Conservation (phyloP, 331 rosid genomes). For the Malus hybrid region DNA sequence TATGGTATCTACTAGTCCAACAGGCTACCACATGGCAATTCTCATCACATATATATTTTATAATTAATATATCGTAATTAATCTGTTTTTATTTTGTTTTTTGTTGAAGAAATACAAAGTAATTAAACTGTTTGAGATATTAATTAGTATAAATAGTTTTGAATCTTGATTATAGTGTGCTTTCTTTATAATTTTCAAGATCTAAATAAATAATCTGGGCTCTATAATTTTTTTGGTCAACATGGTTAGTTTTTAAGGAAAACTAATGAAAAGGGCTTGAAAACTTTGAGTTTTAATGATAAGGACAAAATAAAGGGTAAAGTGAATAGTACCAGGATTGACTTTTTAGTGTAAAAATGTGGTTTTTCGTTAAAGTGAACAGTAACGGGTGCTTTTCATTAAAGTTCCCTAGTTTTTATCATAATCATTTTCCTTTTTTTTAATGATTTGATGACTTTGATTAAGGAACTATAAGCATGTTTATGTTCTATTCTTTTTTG, state of each 20-base stretch:
- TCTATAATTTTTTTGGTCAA: background rate
- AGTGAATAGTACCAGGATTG: too few species aligned
- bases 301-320: too few species aligned
- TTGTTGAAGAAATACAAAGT: background rate
- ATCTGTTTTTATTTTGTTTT: background rate
- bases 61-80: too few species aligned
- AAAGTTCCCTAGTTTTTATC: background rate
- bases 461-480: background rate
- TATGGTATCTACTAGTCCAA: slow-evolving; percentile 2
- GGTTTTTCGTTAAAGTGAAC: too few species aligned
- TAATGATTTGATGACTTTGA: background rate
- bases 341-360: too few species aligned
- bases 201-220: background rate
- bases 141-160: background rate
- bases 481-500: background rate
- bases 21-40: slow-evolving; percentile 2
- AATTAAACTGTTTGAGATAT: too few species aligned
- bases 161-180: background rate
- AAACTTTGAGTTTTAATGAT: too few species aligned
- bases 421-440: too few species aligned
- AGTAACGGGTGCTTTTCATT: too few species aligned
- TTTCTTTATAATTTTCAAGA: background rate
- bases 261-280: too few species aligned
- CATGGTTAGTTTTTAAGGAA: background rate
- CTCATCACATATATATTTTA: background rate